Evolutionary conservation across 2,329 filamentous ascomycete genomes (phyloP).

Genomic region (Alternaria brassicicola): DNA sequence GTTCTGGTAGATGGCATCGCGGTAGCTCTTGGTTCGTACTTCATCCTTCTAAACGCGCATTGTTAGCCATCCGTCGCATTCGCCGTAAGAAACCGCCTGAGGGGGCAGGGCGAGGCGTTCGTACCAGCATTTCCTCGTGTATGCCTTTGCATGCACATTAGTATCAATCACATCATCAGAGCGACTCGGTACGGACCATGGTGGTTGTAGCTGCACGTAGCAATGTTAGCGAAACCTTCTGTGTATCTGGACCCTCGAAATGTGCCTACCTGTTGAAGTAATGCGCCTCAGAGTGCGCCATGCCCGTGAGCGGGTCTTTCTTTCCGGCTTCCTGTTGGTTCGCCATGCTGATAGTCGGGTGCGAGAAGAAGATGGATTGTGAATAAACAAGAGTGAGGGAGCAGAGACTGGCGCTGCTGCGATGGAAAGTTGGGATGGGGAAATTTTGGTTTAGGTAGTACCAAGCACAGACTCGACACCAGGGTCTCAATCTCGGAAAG

Average conservation of each 20-base stretch:
- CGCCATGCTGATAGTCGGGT: slow-evolving; percentile 27
- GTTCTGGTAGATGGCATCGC: slow-evolving; percentile 97
- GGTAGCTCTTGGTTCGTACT: slow-evolving; percentile 94
- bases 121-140: slow-evolving; percentile 96
- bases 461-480: slow-evolving; percentile 23
- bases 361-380: slow-evolving; percentile 5
- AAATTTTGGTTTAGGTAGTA: slow-evolving; percentile 39
- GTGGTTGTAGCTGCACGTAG: slow-evolving; percentile 81
- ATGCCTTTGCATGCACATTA: slow-evolving; percentile 69
- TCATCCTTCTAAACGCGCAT: slow-evolving; percentile 80
- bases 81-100: slow-evolving; percentile 5
- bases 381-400: slow-evolving; percentile 8
- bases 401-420: slow-evolving; percentile 20
- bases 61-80: slow-evolving; percentile 17
- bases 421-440: slow-evolving; percentile 24
- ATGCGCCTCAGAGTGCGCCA: slow-evolving; percentile 96
- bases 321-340: slow-evolving; percentile 34
- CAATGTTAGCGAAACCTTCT: slow-evolving; percentile 46
- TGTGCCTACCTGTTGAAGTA: slow-evolving; percentile 91
- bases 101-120: slow-evolving; percentile 47
- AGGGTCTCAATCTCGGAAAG: slow-evolving; percentile 11
- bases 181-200: slow-evolving; percentile 71
- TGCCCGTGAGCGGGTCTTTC: slow-evolving; percentile 61
- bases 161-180: slow-evolving; percentile 42
- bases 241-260: slow-evolving; percentile 26